These are phyloP conservation scores for Acaromyces ingoldii DNA, from an alignment of 1,284 basidiomycete genomes.

Conservation along the genomic window DNA sequence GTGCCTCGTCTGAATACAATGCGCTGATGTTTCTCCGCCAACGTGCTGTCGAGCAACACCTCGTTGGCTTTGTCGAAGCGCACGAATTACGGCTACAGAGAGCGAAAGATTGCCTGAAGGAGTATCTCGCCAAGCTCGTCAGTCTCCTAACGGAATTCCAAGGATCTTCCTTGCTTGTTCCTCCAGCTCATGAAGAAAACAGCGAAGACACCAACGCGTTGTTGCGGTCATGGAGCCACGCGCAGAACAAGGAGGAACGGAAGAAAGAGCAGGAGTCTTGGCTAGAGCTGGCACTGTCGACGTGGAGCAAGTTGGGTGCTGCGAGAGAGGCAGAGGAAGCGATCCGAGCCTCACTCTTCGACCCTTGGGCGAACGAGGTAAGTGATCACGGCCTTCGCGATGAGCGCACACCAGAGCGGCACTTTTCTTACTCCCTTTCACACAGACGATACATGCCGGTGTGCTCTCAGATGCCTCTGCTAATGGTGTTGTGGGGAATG, in stretches of 20 bases:
- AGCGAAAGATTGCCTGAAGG: background rate
- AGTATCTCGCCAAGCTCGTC: constrained; percentile 3
- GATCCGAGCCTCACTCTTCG: constrained; percentile 18
- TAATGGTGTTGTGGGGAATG: no score
- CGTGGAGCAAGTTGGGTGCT: background rate
- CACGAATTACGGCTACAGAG: background rate
- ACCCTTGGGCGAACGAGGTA: constrained; percentile 11
- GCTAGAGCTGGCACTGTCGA: constrained; percentile 5
- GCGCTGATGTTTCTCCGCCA: constrained; percentile 1
- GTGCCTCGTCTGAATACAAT: constrained; percentile 5
- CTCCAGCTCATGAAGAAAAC: background rate
- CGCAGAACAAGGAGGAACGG: background rate
- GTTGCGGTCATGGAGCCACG: no score
- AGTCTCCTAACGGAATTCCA: background rate
- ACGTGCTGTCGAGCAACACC: background rate
- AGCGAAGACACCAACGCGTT: no score
- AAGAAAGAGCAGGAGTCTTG: constrained; percentile 4
- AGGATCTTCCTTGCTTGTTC: background rate
- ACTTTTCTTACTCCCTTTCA: no score
- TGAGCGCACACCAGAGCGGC: no score
- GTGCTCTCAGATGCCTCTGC: no score
- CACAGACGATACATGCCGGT: no score
- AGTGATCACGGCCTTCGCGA: no score
- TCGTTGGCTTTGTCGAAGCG: constrained; percentile 1
- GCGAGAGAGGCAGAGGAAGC: constrained; percentile 28